Conservation (phyloP, 2,329 filamentous ascomycete species). For the Dothiorella sarmentorum region DNA sequence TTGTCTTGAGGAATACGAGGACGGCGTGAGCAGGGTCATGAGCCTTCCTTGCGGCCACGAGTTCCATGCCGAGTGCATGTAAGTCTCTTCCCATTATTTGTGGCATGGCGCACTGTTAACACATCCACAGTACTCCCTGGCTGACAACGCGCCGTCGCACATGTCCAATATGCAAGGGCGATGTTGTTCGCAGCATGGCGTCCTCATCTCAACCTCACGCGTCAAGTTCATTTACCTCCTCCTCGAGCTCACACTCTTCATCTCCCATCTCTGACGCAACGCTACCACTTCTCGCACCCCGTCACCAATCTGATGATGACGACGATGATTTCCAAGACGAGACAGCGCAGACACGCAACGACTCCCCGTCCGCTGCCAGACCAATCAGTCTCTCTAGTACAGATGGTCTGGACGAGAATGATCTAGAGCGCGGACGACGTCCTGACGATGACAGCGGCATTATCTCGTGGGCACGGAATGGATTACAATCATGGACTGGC, state of each 20-base stretch:
- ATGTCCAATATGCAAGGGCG: constrained; percentile 98
- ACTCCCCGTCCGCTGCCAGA: constrained; percentile 2
- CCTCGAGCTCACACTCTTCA: neutral
- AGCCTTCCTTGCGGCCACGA: constrained; percentile 95
- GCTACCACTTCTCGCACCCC: neutral
- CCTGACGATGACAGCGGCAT: constrained; percentile 3
- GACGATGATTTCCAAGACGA: constrained; percentile 12
- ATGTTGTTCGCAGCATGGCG: constrained; percentile 63
- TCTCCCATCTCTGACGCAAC: neutral
- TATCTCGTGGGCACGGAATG: constrained; percentile 6
- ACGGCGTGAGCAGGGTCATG: constrained; percentile 94
- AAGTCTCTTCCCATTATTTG: too few relatives aligned
- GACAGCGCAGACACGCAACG: neutral
- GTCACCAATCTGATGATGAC: neutral
- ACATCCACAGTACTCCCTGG: constrained; percentile 79
- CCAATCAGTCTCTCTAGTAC: constrained; percentile 8
- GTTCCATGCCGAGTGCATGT: constrained; percentile 98
- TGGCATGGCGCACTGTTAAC: too few relatives aligned
- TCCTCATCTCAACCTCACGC: constrained; percentile 17
- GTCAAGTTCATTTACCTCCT: constrained; percentile 8
- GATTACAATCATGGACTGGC: constrained; percentile 9
- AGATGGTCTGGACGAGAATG: neutral
- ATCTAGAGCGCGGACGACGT: constrained; percentile 7
- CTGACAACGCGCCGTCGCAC: constrained; percentile 90
- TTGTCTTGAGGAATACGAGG: constrained; percentile 92